Evolutionary conservation across 2,329 filamentous ascomycete species (phyloP), one percentile per base, ranked within the genome.

Genomic region (Pezicula neosporulosa): DNA sequence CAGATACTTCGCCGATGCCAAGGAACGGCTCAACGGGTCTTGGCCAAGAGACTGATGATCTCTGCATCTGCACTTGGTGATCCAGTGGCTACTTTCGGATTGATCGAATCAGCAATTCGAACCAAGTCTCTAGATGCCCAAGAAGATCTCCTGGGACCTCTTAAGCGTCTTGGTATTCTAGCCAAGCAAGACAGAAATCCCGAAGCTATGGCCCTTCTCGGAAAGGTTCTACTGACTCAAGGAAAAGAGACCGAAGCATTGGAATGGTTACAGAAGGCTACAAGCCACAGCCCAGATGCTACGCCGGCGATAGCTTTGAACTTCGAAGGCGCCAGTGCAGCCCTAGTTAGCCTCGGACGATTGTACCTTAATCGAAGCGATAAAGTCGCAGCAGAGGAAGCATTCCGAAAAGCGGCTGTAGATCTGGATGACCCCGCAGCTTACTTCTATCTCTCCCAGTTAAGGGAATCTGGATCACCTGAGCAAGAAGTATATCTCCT

Each of bases 371-470:
- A 46, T 37, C n/a, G 44, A 33, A 44, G 52, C 3, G 56, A 59
- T n/a, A 46, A 45, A 44, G 15, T 18, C 42, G 59, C 50, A n/a
- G 62, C 64, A 1, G 51, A 56, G 15, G 39, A 44, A 16, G 56
- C 53, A 1, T 64, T 66, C n/a, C 48, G 60, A 30, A 63, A 55
- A 50, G 65, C 63, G 9, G 66, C 66, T 3, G 18, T 64, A 3
- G 60, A 64, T 37, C 44, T 63, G 4, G 61, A 67, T 53, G 57
- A 68, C 6, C 58, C 65, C 2, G 16, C 39, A 6, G 65, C 56
- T 6, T 66, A 64, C 48, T 66, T 62, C 48, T 58, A 63, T 30
- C 57, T 68, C n/a, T 60, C 64, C 3, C 47, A 60, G 18, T 28
- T 60, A 2, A 35, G 60, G 38, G 48, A 51, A 16, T 33, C 52